A percentile compares a stretch with the other conserved stretches of the same genome.
Evolutionary conservation across 306 rosid genomes (phyloP).

Genomic region (Delonix regia): DNA sequence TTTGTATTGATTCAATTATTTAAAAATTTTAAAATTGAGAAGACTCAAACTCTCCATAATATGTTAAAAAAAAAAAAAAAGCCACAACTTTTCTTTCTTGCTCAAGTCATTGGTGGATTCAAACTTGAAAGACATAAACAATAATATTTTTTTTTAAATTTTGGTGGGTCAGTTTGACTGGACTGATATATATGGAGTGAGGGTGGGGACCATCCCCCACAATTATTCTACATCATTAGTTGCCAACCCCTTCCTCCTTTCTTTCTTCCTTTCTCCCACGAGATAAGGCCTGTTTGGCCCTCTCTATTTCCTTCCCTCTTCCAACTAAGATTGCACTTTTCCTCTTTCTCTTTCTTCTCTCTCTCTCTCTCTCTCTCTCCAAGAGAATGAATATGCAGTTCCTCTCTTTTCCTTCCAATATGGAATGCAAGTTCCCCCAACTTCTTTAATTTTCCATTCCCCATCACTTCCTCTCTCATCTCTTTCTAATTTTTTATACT

Average conservation of each 20-base stretch:
- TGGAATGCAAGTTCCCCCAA: neutral
- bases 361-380: slow-evolving; percentile 33
- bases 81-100: neutral
- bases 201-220: slow-evolving; percentile 49
- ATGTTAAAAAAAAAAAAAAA: neutral
- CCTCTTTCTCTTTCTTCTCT: slow-evolving; percentile 27
- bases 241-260: slow-evolving; percentile 30
- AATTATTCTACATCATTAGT: slow-evolving; percentile 47
- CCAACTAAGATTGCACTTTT: slow-evolving; percentile 38
- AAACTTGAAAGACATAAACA: slow-evolving; percentile 56
- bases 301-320: slow-evolving; percentile 29
- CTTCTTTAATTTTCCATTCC: neutral
- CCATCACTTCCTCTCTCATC: slow-evolving; percentile 20
- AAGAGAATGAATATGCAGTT: too few species aligned
- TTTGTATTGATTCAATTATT: neutral
- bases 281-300: slow-evolving; percentile 40
- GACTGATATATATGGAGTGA: slow-evolving; percentile 24
- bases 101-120: slow-evolving; percentile 49
- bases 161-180: slow-evolving; percentile 76
- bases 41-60: too few species aligned
- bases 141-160: slow-evolving; percentile 34
- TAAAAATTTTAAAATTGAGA: neutral
- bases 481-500: slow-evolving; percentile 16
- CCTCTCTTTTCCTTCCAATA: neutral
- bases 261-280: slow-evolving; percentile 21